Evolutionary conservation across 768 basidiomycete species (phyloP).

Genomic region (Leccinum boreale): DNA sequence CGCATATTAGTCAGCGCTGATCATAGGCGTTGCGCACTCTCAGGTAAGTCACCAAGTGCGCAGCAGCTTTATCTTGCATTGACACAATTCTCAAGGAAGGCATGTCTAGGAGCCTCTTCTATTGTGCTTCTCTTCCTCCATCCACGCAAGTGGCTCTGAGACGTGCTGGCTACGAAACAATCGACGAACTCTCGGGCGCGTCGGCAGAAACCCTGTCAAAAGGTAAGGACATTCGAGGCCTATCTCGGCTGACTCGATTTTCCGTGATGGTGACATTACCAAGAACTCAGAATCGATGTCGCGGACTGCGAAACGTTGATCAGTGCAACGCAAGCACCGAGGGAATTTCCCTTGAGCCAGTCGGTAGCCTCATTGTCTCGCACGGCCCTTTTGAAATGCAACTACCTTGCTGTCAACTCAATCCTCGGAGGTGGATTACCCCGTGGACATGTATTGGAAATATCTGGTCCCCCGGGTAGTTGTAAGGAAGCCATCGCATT

Average conservation of each 20-base stretch:
- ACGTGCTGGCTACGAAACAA: slow-evolving; percentile 55
- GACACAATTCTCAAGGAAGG: background rate
- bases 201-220: slow-evolving; percentile 47
- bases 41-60: background rate
- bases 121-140: slow-evolving; percentile 44
- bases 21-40: slow-evolving; percentile 2
- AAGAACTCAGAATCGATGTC: slow-evolving; percentile 52
- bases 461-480: slow-evolving; percentile 74
- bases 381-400: slow-evolving; percentile 15
- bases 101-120: slow-evolving; percentile 43
- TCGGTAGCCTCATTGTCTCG: slow-evolving; percentile 47
- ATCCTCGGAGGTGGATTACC: slow-evolving; percentile 63
- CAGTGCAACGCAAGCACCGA: slow-evolving; percentile 36
- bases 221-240: slow-evolving; percentile 35
- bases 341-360: slow-evolving; percentile 44
- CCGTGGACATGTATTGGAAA: slow-evolving; percentile 62
- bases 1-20: background rate
- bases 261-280: background rate
- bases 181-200: slow-evolving; percentile 46
- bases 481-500: slow-evolving; percentile 57
- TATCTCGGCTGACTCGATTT: background rate
- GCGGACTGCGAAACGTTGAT: slow-evolving; percentile 47
- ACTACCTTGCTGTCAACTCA: slow-evolving; percentile 49
- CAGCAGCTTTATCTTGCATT: background rate
- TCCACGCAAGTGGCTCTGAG: slow-evolving; percentile 45